Evolutionary conservation across 352 stramenopile species (phyloP).

Genomic region (Phytophthora sp.): DNA sequence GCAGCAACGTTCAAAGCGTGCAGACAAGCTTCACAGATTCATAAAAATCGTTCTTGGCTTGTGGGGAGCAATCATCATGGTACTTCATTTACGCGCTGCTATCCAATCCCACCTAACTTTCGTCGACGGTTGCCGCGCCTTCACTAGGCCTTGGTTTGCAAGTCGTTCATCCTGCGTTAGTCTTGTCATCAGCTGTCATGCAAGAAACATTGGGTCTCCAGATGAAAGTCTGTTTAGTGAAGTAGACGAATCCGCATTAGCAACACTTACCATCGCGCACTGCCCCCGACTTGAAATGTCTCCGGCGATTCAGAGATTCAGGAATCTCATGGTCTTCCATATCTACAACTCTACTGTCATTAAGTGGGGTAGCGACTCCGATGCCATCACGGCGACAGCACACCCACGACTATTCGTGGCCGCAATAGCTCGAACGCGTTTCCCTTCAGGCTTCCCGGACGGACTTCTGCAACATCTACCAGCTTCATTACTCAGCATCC

Average conservation of each 20-base stretch:
- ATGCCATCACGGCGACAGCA: not conserved
- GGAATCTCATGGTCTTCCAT: conserved; percentile 9
- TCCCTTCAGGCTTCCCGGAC: not conserved
- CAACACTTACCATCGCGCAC: conserved; percentile 3
- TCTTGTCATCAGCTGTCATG: conserved; percentile 11
- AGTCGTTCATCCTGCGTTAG: not conserved
- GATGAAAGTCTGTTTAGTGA: not conserved
- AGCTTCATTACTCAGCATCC: conserved; percentile 4
- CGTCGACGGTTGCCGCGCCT: not conserved
- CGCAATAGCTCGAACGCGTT: not conserved
- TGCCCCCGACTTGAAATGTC: not conserved
- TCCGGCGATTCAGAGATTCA: not conserved
- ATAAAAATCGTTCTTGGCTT: not conserved
- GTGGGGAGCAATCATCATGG: not conserved
- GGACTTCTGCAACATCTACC: conserved; percentile 5
- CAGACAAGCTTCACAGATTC: not conserved
- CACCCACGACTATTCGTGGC: not conserved
- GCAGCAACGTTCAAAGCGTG: not conserved
- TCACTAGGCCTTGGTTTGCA: not conserved
- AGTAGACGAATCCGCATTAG: not conserved
- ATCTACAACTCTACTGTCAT: conserved; percentile 24
- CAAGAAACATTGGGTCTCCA: not conserved
- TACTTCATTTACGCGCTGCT: not conserved
- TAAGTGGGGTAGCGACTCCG: not conserved
- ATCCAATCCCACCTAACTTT: not conserved